Conservation (phyloP, 495 filamentous ascomycete species). For the Penicillium maclennaniae region DNA sequence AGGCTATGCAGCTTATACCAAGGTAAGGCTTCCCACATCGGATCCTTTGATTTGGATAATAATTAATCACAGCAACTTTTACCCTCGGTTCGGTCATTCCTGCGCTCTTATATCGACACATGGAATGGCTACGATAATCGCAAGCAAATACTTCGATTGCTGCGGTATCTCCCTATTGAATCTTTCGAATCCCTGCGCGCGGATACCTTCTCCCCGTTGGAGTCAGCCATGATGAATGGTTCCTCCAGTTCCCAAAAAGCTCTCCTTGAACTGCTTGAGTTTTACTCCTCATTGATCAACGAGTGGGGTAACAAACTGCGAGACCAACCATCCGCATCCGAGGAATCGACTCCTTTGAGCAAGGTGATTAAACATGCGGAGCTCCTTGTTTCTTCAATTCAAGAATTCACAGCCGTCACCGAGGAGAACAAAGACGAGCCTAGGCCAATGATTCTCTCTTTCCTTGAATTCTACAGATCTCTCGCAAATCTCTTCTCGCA, state of each 20-base stretch:
- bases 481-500: conserved; percentile 54
- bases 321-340: conserved; percentile 20
- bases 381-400: conserved; percentile 56
- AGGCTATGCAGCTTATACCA: conserved; percentile 58
- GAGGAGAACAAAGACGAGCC: conserved; percentile 6
- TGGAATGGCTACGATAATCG: conserved; percentile 66
- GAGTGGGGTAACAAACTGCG: conserved; percentile 59
- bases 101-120: conserved; percentile 54
- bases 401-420: conserved; percentile 43
- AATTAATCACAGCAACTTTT: conserved; percentile 51
- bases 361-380: conserved; percentile 56
- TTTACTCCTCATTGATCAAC: conserved; percentile 67
- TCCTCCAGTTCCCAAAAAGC: conserved; percentile 45
- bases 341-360: conserved; percentile 38
- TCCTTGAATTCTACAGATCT: conserved; percentile 68
- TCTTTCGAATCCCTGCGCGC: conserved; percentile 50
- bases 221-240: conserved; percentile 53
- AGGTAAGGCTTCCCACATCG: conserved; percentile 44
- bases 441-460: conserved; percentile 31
- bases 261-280: conserved; percentile 61
- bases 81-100: conserved; percentile 56
- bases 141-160: conserved; percentile 59
- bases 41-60: not conserved
- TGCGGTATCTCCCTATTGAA: conserved; percentile 59
- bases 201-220: conserved; percentile 52